Evolutionary conservation across 176 grass and related monocot species (phyloP).

Genomic region (Raddia guianensis): DNA sequence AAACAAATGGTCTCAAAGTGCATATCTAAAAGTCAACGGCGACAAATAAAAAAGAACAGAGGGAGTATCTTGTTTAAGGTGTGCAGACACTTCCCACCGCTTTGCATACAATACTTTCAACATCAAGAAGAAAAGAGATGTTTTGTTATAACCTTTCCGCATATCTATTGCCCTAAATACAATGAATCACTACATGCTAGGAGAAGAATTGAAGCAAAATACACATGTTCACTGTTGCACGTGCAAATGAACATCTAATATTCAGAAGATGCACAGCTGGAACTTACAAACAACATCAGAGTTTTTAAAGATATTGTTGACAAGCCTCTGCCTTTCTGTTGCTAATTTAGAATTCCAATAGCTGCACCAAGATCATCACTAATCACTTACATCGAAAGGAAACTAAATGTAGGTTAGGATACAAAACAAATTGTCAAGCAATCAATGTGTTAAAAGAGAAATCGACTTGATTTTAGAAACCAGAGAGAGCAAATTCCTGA

Average conservation of each 20-base stretch:
- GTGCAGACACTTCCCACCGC: background rate
- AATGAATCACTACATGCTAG: constrained; percentile 7
- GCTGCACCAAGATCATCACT: constrained; percentile 47
- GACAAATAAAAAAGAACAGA: too few species aligned
- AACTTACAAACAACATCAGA: constrained; percentile 93
- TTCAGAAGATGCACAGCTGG: background rate
- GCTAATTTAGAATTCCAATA: constrained; percentile 97
- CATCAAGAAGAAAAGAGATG: constrained; percentile 14
- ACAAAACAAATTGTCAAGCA: constrained; percentile 28
- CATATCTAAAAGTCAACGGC: too few species aligned
- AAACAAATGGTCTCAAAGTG: too few species aligned
- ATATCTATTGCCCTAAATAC: constrained; percentile 10
- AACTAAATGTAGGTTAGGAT: constrained; percentile 12
- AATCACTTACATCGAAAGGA: constrained; percentile 10
- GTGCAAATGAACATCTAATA: background rate
- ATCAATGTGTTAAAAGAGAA: constrained; percentile 1
- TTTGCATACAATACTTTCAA: constrained; percentile 28
- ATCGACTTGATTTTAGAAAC: background rate
- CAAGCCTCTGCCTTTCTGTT: constrained; percentile 83
- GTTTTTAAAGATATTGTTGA: constrained; percentile 56
- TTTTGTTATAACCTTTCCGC: constrained; percentile 8
- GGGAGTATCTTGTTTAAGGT: background rate
- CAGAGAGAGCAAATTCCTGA: background rate
- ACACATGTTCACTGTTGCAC: background rate
- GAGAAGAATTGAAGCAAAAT: constrained; percentile 2